Evolutionary conservation across 805 yeast species (phyloP).

Genomic region (Pichia kluyveri): DNA sequence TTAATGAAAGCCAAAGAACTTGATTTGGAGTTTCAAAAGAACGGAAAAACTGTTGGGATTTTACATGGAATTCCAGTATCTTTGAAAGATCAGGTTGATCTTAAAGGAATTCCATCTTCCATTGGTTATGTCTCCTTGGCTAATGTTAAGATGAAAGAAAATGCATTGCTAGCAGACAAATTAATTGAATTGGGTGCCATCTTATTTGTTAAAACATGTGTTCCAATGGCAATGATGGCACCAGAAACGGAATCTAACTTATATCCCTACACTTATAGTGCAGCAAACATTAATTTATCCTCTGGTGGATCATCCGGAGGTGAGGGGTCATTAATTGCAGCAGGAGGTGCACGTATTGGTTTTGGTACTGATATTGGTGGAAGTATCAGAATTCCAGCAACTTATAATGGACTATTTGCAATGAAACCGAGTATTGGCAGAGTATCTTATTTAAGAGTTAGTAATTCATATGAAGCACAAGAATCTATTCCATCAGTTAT

Average conservation of each 20-base stretch:
- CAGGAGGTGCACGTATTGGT: conserved; percentile 50
- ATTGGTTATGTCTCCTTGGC: conserved; percentile 35
- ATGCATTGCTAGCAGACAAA: conserved; percentile 30
- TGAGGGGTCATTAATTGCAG: conserved; percentile 49
- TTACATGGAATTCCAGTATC: conserved; percentile 55
- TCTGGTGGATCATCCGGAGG: conserved; percentile 64
- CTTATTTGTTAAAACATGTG: conserved; percentile 43
- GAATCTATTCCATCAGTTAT: conserved; percentile 47
- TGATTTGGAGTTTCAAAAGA: conserved; percentile 38
- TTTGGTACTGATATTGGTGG: conserved; percentile 58
- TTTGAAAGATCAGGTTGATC: conserved; percentile 35
- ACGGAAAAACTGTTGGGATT: conserved; percentile 48
- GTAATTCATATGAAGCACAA: conserved; percentile 38
- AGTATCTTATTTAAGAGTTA: conserved; percentile 28
- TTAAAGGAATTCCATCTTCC: conserved; percentile 40
- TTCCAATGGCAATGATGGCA: conserved; percentile 56
- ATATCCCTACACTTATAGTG: conserved; percentile 43
- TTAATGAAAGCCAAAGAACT: conserved; percentile 43
- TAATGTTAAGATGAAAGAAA: conserved; percentile 20
- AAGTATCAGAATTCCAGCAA: conserved; percentile 48
- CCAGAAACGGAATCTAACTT: conserved; percentile 41
- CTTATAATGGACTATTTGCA: conserved; percentile 46
- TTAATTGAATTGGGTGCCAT: conserved; percentile 43
- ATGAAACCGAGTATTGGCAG: conserved; percentile 39
- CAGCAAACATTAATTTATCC: conserved; percentile 41